Evolutionary conservation across 2,329 filamentous ascomycete genomes (phyloP).

Genomic region (Colletotrichum sp.): DNA sequence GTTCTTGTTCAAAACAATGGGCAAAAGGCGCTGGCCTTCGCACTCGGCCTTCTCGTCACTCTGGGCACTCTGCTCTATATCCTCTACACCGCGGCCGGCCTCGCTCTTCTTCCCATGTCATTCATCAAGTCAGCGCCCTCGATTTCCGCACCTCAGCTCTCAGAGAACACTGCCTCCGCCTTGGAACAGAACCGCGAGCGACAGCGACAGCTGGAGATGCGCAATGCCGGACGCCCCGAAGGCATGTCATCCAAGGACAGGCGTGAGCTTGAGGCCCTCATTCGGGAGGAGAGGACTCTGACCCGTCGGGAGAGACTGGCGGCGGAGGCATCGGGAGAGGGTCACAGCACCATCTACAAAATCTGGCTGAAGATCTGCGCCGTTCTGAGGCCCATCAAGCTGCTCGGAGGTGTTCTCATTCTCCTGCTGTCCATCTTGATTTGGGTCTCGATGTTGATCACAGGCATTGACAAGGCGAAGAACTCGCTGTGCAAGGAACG

Average conservation of each 20-base stretch:
- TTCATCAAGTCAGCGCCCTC: slow-evolving; percentile 92
- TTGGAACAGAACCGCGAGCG: slow-evolving; percentile 89
- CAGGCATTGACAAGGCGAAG: slow-evolving; percentile 92
- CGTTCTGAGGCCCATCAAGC: slow-evolving; percentile 85
- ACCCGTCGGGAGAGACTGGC: slow-evolving; percentile 88
- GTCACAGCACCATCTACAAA: slow-evolving; percentile 74
- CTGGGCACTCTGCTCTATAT: slow-evolving; percentile 86
- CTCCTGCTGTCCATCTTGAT: slow-evolving; percentile 76
- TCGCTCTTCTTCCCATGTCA: slow-evolving; percentile 87
- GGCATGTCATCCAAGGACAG: slow-evolving; percentile 85
- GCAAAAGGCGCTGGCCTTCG: slow-evolving; percentile 91
- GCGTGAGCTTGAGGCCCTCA: slow-evolving; percentile 84
- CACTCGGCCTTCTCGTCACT: slow-evolving; percentile 85
- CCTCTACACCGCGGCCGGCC: slow-evolving; percentile 85
- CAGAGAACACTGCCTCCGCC: slow-evolving; percentile 77
- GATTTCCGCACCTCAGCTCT: slow-evolving; percentile 80
- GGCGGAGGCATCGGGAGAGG: slow-evolving; percentile 79
- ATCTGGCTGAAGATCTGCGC: slow-evolving; percentile 82
- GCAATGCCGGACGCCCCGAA: slow-evolving; percentile 76
- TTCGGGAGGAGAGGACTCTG: slow-evolving; percentile 90
- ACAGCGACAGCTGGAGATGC: slow-evolving; percentile 88
- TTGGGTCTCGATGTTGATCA: slow-evolving; percentile 93
- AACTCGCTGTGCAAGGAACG: slow-evolving; percentile 91
- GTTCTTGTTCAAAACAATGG: slow-evolving; percentile 86
- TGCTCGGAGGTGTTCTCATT: slow-evolving; percentile 82